phyloP scores from a whole-genome alignment of 352 stramenopile species.

The Pythium periplocum region DNA sequence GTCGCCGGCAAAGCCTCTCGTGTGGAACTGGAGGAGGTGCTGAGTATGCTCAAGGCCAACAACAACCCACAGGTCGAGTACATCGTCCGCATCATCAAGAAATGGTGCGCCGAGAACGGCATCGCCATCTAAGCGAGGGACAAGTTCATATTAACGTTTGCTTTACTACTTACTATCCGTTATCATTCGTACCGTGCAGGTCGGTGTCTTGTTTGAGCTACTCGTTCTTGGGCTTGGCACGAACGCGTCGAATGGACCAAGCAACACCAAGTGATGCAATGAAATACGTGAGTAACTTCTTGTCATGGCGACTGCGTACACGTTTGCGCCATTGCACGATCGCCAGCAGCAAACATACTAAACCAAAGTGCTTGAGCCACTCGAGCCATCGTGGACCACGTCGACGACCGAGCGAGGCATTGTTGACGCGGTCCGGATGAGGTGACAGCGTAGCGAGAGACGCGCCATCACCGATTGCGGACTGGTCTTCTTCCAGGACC shows the following conservation, averaged over 20 bases:
- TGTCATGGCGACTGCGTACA: slow-evolving; percentile 42
- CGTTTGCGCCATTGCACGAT: slow-evolving; percentile 47
- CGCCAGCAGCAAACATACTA: slow-evolving; percentile 30
- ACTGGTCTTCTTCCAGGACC: slow-evolving; percentile 67
- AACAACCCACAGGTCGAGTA: slow-evolving; percentile 95
- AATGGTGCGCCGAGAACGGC: slow-evolving; percentile 90
- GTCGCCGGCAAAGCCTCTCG: slow-evolving; percentile 88
- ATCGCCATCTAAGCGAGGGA: slow-evolving; percentile 56
- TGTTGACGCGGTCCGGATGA: slow-evolving; percentile 8
- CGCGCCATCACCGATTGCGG: slow-evolving; percentile 8
- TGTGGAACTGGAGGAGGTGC: slow-evolving; percentile 87
- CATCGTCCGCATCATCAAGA: slow-evolving; percentile 95
- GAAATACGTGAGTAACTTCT: slow-evolving; percentile 55
- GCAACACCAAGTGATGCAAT: slow-evolving; percentile 52
- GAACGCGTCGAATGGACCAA: slow-evolving; percentile 49
- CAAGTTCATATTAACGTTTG: too few species aligned
- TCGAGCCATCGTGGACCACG: slow-evolving; percentile 10
- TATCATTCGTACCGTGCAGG: too few species aligned
- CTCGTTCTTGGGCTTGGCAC: slow-evolving; percentile 29
- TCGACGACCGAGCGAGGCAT: slow-evolving; percentile 6
- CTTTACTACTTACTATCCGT: too few species aligned
- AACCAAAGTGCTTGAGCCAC: slow-evolving; percentile 18
- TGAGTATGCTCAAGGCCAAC: slow-evolving; percentile 91
- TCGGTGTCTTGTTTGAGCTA: background rate
- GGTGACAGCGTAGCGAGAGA: slow-evolving; percentile 10